phyloP scores from a whole-genome alignment of 257 asterid species.

The Solanum ahanhuiri region DNA sequence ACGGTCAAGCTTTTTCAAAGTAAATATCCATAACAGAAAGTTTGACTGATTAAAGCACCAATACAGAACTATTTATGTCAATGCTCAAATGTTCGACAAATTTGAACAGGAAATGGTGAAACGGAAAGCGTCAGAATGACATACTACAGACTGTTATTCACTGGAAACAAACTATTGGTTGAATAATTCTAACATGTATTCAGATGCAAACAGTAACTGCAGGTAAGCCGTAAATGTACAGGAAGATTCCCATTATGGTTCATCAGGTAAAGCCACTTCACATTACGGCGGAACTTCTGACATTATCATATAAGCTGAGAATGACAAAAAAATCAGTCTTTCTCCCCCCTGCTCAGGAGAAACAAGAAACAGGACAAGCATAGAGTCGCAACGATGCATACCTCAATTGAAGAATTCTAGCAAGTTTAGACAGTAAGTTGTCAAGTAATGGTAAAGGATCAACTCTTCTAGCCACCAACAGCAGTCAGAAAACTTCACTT shows the following conservation, averaged over 20 bases:
- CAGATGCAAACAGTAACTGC: neutral
- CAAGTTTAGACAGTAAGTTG: neutral
- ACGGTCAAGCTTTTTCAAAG: too few relatives aligned
- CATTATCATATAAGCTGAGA: neutral
- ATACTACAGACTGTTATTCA: too few relatives aligned
- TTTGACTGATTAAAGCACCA: too few relatives aligned
- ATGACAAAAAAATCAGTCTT: neutral
- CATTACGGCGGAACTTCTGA: neutral
- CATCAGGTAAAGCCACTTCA: neutral
- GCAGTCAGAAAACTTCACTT: neutral
- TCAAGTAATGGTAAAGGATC: neutral
- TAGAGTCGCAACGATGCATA: neutral
- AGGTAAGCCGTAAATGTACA: neutral
- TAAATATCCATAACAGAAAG: too few relatives aligned
- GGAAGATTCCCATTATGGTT: neutral
- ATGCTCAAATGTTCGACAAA: too few relatives aligned
- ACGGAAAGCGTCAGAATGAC: too few relatives aligned
- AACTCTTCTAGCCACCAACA: neutral
- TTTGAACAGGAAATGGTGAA: too few relatives aligned
- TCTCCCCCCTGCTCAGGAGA: neutral
- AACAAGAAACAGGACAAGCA: neutral
- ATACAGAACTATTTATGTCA: too few relatives aligned
- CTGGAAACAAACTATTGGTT: neutral
- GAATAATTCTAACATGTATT: neutral
- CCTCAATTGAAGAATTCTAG: neutral